Conservation (phyloP, 306 rosid genomes). For the Alnus rubra region DNA sequence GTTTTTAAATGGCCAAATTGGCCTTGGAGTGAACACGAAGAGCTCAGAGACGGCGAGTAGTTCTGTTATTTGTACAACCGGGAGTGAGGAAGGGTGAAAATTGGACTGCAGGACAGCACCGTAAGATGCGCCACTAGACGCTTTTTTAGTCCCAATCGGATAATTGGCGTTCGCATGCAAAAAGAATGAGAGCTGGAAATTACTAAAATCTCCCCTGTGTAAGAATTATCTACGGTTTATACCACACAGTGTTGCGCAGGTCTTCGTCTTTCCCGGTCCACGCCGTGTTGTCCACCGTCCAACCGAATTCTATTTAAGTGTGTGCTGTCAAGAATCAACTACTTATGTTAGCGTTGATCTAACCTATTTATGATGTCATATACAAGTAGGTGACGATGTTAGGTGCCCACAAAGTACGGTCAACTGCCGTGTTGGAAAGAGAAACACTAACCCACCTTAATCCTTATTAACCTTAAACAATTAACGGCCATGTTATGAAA, state of each 20-base stretch:
- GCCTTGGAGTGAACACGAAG: not conserved
- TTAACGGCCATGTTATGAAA: no score
- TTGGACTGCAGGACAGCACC: conserved; percentile 20
- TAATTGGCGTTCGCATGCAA: conserved; percentile 34
- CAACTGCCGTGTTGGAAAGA: conserved; percentile 34
- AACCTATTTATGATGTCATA: conserved; percentile 22
- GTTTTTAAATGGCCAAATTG: not conserved
- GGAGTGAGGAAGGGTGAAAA: not conserved
- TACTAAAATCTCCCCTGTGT: not conserved
- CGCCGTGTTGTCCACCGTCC: conserved; percentile 16
- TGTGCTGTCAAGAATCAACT: not conserved
- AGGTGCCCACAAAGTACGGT: conserved; percentile 14
- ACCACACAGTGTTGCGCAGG: not conserved
- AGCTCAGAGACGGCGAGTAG: not conserved
- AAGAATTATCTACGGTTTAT: not conserved
- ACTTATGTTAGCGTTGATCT: conserved; percentile 14
- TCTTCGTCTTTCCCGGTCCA: conserved; percentile 1
- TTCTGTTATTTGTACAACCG: not conserved
- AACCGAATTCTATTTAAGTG: not conserved
- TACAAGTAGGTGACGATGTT: conserved; percentile 21
- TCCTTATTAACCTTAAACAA: no score
- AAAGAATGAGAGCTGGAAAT: not conserved
- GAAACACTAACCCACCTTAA: conserved; percentile 13
- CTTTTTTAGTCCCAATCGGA: conserved; percentile 19
- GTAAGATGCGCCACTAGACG: conserved; percentile 15